phyloP scores from a whole-genome alignment of 208 protist species.

The Leishmania amazonensis region DNA sequence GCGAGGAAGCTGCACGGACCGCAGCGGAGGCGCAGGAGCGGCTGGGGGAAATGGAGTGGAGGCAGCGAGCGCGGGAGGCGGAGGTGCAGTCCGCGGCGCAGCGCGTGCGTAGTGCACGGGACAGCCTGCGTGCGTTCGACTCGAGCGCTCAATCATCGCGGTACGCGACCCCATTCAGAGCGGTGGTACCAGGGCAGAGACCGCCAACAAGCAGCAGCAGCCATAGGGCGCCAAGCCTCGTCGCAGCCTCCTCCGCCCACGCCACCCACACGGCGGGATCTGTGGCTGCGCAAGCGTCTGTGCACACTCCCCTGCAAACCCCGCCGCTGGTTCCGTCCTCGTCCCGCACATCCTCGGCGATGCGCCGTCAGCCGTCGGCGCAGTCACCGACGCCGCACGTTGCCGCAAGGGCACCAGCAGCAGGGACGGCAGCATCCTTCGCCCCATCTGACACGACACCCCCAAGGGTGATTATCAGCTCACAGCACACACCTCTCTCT shows the following conservation, averaged over 20 bases:
- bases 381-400: not conserved
- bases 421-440: not conserved
- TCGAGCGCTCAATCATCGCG: slow-evolving; percentile 22
- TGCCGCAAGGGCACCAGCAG: not conserved
- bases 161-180: slow-evolving; percentile 24
- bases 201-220: not conserved
- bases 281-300: not conserved
- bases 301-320: slow-evolving; percentile 1
- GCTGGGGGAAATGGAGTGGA: slow-evolving; percentile 45
- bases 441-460: slow-evolving; percentile 1
- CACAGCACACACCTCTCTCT: slow-evolving; percentile 4
- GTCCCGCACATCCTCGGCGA: slow-evolving; percentile 7
- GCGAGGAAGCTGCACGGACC: slow-evolving; percentile 40
- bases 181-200: too few species aligned
- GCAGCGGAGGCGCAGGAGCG: slow-evolving; percentile 44
- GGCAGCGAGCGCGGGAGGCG: slow-evolving; percentile 42
- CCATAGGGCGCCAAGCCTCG: not conserved
- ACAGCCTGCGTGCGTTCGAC: slow-evolving; percentile 35
- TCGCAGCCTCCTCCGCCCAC: not conserved
- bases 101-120: slow-evolving; percentile 25
- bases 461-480: slow-evolving; percentile 20
- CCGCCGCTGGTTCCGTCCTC: slow-evolving; percentile 18
- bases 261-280: not conserved
- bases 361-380: not conserved
- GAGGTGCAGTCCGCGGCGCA: slow-evolving; percentile 44